Conservation (phyloP, 192 early-diverging fungal species). For the Thamnidium elegans region DNA sequence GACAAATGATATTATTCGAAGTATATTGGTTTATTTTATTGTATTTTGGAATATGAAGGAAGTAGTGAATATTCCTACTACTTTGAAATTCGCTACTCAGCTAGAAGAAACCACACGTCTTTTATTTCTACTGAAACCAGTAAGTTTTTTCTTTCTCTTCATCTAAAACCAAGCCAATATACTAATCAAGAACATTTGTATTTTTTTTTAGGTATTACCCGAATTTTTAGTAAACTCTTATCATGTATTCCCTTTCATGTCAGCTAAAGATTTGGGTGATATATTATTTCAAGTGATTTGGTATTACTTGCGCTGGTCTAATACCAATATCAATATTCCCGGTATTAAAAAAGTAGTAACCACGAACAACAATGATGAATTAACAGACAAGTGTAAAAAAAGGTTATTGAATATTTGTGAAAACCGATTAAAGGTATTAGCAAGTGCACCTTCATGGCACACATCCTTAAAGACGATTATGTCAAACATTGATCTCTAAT, state of each 20-base stretch:
- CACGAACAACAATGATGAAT: not conserved
- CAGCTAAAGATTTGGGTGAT: slow-evolving; percentile 19
- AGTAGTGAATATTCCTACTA: slow-evolving; percentile 7
- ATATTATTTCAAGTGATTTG: slow-evolving; percentile 12
- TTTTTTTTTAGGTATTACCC: not conserved
- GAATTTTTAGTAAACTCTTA: not conserved
- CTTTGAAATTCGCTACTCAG: slow-evolving; percentile 27
- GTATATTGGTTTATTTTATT: slow-evolving; percentile 34
- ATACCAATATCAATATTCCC: slow-evolving; percentile 10
- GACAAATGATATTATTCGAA: slow-evolving; percentile 14
- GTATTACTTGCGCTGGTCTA: slow-evolving; percentile 18
- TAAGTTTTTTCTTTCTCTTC: slow-evolving; percentile 2
- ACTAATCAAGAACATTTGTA: not conserved
- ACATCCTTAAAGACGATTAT: not conserved
- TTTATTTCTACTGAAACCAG: slow-evolving; percentile 7
- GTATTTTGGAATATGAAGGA: slow-evolving; percentile 37
- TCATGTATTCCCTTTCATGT: slow-evolving; percentile 17
- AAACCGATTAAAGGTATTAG: not conserved
- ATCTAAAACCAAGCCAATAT: not conserved
- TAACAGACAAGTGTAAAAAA: slow-evolving; percentile 6
- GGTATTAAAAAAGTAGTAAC: not conserved
- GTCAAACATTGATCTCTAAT: not conserved
- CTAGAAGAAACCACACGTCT: slow-evolving; percentile 22
- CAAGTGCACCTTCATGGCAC: not conserved
- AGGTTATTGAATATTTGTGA: slow-evolving; percentile 5